Evolutionary conservation across 2,329 filamentous ascomycete genomes (phyloP).

Genomic region (Colletotrichum simmondsii): DNA sequence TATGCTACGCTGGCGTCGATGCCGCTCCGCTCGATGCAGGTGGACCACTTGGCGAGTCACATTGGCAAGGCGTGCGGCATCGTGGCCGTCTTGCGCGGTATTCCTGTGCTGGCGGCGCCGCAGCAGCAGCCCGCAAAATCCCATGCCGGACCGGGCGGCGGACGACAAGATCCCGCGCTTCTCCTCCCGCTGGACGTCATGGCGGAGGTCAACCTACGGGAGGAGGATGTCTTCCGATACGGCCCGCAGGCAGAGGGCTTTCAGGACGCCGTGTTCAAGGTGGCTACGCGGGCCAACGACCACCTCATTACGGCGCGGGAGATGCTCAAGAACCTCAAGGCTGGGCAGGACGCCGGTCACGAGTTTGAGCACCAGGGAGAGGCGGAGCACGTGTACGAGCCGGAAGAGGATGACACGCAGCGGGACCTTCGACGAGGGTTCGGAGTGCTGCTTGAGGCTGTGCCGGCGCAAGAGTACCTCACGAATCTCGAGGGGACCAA

Average conservation of each 20-base stretch:
- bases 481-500: conserved; percentile 80
- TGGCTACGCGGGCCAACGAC: conserved; percentile 94
- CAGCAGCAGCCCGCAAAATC: conserved; percentile 62
- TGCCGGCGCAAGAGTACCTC: conserved; percentile 83
- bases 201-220: conserved; percentile 81
- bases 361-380: conserved; percentile 90
- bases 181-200: conserved; percentile 90
- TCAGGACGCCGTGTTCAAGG: conserved; percentile 88
- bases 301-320: conserved; percentile 93
- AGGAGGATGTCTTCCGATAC: conserved; percentile 88
- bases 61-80: conserved; percentile 96
- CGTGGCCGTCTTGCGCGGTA: conserved; percentile 83
- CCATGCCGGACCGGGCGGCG: conserved; percentile 46
- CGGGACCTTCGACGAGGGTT: conserved; percentile 71
- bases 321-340: conserved; percentile 85
- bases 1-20: conserved; percentile 87
- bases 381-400: conserved; percentile 68
- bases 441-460: conserved; percentile 81
- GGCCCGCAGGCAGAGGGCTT: conserved; percentile 84
- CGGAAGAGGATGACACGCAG: conserved; percentile 48
- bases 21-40: conserved; percentile 82
- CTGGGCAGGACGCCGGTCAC: conserved; percentile 80
- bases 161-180: conserved; percentile 62
- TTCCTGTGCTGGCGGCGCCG: conserved; percentile 88
- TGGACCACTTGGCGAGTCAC: conserved; percentile 94